Evolutionary conservation across 805 yeast genomes (phyloP), one percentile per base, ranked within the genome.

Genomic region (Barnettozyma vustinii): DNA sequence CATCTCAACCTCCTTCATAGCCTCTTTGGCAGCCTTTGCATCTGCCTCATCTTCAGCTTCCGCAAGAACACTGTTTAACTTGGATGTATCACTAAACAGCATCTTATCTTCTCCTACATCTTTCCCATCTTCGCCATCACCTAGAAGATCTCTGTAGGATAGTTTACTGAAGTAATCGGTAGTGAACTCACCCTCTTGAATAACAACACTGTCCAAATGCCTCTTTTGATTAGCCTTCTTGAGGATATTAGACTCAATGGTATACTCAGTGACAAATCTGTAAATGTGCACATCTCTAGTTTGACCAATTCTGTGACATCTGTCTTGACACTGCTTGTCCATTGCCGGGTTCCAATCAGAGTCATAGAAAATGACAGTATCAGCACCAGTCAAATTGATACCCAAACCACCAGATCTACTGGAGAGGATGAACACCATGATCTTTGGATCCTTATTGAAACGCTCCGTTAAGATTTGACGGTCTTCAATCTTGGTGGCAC

Each of bases 331-430:
- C 68, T 94, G 99, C 63, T 90, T 89, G 66, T 94, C 99, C 97
- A 94, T 94, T 1, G 98, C 96, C 2, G 99, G 99, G 63, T 94
- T 94, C 99, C 99, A 92, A 68, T 92, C 99, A 2, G 97, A 89
- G 67, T 94, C 99, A 65, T 95, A 94, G 69, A 94, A 95, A 8
- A 94, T 89, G 40, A 94, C 99, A 0, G 99, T 94, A 62, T 94
- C 99, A 0, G 99, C 99, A 62, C 98, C 99, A 0, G 99, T 94
- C 55, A 94, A 71, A 62, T 94, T 94, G 65, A 94, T 94, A 64
- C 99, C 99, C 57, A 95, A 74, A 35, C 99, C 99, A 66, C 99
- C 99, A 2, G 99, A 94, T 68, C 99, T 80, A 2, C 97, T 89
- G 4, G 97, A 89, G 47, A 94, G 67, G 44, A 94, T 94, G 60